phyloP scores from a whole-genome alignment of 352 stramenopile species.

The Phytophthora chlamydospora region DNA sequence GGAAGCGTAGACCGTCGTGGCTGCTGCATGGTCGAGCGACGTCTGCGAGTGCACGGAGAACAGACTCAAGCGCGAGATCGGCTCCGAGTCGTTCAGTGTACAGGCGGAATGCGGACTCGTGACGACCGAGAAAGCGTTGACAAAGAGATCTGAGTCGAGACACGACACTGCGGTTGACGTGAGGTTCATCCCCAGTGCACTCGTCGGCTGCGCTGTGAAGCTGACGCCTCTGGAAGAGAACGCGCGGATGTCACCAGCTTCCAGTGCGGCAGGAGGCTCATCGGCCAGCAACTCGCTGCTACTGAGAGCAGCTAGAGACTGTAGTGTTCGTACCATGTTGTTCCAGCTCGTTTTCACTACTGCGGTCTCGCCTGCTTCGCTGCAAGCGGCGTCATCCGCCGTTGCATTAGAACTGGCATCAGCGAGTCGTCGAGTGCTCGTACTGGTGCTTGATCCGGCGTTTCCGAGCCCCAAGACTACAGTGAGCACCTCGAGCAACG shows the following conservation, averaged over 20 bases:
- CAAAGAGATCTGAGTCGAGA: slow-evolving; percentile 51
- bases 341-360: slow-evolving; percentile 28
- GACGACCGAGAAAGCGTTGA: slow-evolving; percentile 53
- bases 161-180: slow-evolving; percentile 50
- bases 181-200: slow-evolving; percentile 46
- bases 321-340: slow-evolving; percentile 52
- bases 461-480: slow-evolving; percentile 38
- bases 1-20: slow-evolving; percentile 14
- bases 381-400: slow-evolving; percentile 7
- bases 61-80: slow-evolving; percentile 50
- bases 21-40: slow-evolving; percentile 29
- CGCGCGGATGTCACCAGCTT: slow-evolving; percentile 36
- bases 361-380: slow-evolving; percentile 22
- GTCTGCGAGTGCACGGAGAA: slow-evolving; percentile 54
- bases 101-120: slow-evolving; percentile 47
- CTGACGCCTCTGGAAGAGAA: slow-evolving; percentile 44
- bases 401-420: slow-evolving; percentile 2
- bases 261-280: slow-evolving; percentile 41
- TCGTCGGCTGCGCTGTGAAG: slow-evolving; percentile 7
- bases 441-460: slow-evolving; percentile 1
- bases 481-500: slow-evolving; percentile 53
- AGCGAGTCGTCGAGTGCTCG: slow-evolving; percentile 16
- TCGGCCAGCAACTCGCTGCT: slow-evolving; percentile 54
- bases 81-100: slow-evolving; percentile 43
- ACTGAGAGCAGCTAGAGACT: slow-evolving; percentile 55